Percentiles rank a stretch among this genome's conserved stretches.
These are phyloP conservation scores for Leishmania guyanensis DNA, from an alignment of 208 protist genomes.

Conservation along the genomic window DNA sequence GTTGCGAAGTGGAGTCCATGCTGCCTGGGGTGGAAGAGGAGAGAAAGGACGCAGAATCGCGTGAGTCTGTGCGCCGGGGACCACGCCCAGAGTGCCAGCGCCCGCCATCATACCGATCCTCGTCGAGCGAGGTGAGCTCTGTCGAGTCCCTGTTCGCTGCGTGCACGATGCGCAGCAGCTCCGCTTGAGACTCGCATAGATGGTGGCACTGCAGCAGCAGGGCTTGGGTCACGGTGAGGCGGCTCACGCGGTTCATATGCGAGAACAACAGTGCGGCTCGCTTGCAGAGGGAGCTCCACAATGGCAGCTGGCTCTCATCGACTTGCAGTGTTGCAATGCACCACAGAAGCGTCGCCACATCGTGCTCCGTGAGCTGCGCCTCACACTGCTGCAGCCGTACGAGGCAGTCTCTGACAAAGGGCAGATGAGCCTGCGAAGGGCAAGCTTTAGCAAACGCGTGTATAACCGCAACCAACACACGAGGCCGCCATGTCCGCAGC, in stretches of 20 bases:
- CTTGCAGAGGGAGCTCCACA: constrained; percentile 62
- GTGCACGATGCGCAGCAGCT: constrained; percentile 27
- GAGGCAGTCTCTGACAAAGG: constrained; percentile 46
- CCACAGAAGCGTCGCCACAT: constrained; percentile 65
- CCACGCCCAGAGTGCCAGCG: background rate
- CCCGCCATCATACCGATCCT: background rate
- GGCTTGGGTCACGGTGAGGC: constrained; percentile 52
- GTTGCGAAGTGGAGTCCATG: constrained; percentile 8
- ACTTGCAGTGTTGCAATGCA: constrained; percentile 51
- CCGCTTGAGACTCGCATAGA: constrained; percentile 30
- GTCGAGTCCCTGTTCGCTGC: background rate
- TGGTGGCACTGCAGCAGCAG: constrained; percentile 38
- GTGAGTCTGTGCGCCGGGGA: background rate
- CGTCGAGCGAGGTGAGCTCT: background rate
- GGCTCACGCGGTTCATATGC: constrained; percentile 43
- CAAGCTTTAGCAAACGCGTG: constrained; percentile 60
- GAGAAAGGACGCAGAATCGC: background rate
- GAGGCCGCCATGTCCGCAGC: constrained; percentile 52
- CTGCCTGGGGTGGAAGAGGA: background rate
- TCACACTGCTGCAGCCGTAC: constrained; percentile 43
- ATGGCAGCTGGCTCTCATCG: constrained; percentile 13
- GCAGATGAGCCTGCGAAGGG: constrained; percentile 19
- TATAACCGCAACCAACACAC: constrained; percentile 47
- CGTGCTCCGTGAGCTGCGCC: constrained; percentile 44
- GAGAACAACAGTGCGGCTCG: constrained; percentile 43